phyloP scores from a whole-genome alignment of 805 yeast species.

The Candida peoriensis region DNA sequence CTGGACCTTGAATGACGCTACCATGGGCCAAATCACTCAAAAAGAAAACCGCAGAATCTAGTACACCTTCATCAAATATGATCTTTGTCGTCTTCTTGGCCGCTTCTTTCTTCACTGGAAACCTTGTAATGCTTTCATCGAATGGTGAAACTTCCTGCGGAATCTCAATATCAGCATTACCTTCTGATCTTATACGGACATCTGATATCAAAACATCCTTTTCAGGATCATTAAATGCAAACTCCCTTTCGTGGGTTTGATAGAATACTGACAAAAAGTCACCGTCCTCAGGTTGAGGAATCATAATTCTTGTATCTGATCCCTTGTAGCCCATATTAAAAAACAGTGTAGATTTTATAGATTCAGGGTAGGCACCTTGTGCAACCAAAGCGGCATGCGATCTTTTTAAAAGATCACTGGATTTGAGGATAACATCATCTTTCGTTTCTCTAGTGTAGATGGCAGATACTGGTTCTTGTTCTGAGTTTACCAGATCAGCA shows the following conservation, averaged over 20 bases:
- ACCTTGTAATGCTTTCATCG: conserved; percentile 16
- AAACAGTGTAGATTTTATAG: conserved; percentile 21
- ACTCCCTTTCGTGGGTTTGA: conserved; percentile 30
- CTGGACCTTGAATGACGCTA: conserved; percentile 32
- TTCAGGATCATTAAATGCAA: conserved; percentile 31
- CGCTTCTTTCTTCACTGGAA: conserved; percentile 15
- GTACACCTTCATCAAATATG: conserved; percentile 26
- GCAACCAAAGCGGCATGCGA: conserved; percentile 10
- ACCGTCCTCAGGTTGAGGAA: conserved; percentile 19
- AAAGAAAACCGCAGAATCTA: conserved; percentile 28
- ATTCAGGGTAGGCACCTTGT: conserved; percentile 25
- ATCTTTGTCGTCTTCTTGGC: conserved; percentile 33
- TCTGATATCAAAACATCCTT: conserved; percentile 30
- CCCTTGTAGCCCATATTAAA: conserved; percentile 43
- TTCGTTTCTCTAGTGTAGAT: conserved; percentile 22
- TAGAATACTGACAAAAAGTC: conserved; percentile 24
- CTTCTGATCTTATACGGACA: conserved; percentile 30
- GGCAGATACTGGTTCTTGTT: conserved; percentile 22
- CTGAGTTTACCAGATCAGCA: conserved; percentile 30
- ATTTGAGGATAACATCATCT: conserved; percentile 10
- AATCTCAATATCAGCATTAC: conserved; percentile 20
- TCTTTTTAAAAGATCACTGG: conserved; percentile 6
- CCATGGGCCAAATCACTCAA: conserved; percentile 28
- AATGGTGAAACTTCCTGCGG: conserved; percentile 21
- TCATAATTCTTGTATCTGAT: conserved; percentile 40